These are phyloP conservation scores for Boletus subcaerulescens DNA, from an alignment of 768 basidiomycete genomes.

Conservation along the genomic window DNA sequence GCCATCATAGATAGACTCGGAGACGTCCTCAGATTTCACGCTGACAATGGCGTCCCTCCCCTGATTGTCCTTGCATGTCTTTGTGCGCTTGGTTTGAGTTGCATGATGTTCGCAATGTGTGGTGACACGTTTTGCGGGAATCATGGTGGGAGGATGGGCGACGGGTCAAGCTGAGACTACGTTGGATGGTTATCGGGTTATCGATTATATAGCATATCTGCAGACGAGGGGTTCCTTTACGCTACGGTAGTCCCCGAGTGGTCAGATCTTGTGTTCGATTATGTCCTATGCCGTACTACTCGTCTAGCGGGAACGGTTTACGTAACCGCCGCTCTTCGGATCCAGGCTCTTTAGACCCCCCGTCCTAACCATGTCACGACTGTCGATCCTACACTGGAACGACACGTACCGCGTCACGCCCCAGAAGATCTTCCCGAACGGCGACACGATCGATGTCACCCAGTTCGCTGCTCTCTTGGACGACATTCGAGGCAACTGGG, in stretches of 20 bases:
- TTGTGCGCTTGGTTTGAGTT: not conserved
- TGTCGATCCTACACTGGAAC: slow-evolving; percentile 68
- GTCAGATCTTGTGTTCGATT: not conserved
- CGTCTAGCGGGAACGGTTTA: too few relatives aligned
- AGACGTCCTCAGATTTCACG: not conserved
- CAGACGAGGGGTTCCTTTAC: too few relatives aligned
- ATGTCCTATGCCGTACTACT: too few relatives aligned
- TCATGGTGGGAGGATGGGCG: too few relatives aligned
- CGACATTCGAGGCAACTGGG: slow-evolving; percentile 59
- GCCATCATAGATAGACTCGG: not conserved
- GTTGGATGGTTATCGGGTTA: not conserved
- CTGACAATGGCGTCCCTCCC: not conserved
- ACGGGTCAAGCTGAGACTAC: too few relatives aligned
- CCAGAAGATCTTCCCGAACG: slow-evolving; percentile 57
- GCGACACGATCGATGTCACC: slow-evolving; percentile 77
- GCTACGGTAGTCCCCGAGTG: too few relatives aligned
- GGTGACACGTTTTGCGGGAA: too few relatives aligned
- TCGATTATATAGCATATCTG: not conserved
- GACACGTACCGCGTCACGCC: slow-evolving; percentile 80
- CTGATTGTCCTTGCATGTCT: not conserved
- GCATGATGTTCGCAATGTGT: too few relatives aligned
- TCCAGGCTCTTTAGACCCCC: too few relatives aligned
- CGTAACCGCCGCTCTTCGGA: too few relatives aligned
- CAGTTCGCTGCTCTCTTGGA: slow-evolving; percentile 78
- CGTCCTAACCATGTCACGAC: slow-evolving; percentile 29